Conservation (phyloP, 305 asterid genomes). For the Nicotiana rustica region DNA sequence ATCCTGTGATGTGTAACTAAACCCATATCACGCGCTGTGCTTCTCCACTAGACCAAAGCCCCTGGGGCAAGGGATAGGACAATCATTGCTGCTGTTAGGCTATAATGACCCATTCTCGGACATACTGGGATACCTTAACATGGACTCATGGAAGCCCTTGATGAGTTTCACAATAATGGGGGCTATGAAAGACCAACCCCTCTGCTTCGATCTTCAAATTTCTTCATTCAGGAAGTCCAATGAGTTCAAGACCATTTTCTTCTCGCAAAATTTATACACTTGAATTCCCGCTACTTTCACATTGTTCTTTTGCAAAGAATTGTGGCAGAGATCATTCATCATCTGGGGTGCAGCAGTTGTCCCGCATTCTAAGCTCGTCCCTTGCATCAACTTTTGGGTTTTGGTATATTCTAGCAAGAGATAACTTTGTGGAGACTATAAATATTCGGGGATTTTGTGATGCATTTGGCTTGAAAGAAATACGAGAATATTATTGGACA, state of each 20-base stretch:
- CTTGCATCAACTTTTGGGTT: constrained; percentile 7
- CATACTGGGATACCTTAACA: background rate
- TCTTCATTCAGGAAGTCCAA: background rate
- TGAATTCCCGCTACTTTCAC: background rate
- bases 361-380: constrained; percentile 15
- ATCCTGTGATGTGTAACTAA: background rate
- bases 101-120: background rate
- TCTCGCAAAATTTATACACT: background rate
- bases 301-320: background rate
- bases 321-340: constrained; percentile 25
- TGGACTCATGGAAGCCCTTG: constrained; percentile 14
- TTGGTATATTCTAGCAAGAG: constrained; percentile 17
- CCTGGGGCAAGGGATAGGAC: background rate
- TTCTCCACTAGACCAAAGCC: constrained; percentile 5
- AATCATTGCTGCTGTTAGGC: background rate
- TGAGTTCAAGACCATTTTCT: background rate
- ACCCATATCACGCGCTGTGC: background rate
- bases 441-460: background rate
- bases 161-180: constrained; percentile 9
- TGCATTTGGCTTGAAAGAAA: constrained; percentile 27
- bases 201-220: background rate
- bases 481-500: constrained; percentile 25
- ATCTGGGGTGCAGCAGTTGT: constrained; percentile 11
- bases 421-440: background rate
- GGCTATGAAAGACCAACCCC: background rate